A percentile compares a stretch with the other conserved stretches of the same genome.
phyloP scores from a whole-genome alignment of 768 basidiomycete genomes.

The Collybia nuda region DNA sequence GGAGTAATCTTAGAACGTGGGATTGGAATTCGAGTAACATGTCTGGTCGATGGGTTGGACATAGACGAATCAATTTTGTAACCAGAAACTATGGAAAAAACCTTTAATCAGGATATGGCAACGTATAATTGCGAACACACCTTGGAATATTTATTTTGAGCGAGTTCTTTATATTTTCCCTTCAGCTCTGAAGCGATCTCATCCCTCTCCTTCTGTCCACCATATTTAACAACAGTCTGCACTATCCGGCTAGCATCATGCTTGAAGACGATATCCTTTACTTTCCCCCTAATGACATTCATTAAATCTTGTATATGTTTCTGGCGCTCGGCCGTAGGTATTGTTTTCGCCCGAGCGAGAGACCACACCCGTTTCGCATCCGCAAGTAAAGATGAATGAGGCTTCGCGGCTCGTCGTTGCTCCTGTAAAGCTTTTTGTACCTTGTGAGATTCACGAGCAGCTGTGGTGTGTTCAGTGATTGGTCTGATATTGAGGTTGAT shows the following conservation, averaged over 20 bases:
- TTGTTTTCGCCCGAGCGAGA: slow-evolving; percentile 68
- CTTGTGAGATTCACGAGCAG: slow-evolving; percentile 68
- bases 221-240: slow-evolving; percentile 81
- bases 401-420: slow-evolving; percentile 76
- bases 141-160: slow-evolving; percentile 90
- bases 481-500: slow-evolving; percentile 2
- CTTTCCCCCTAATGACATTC: slow-evolving; percentile 73
- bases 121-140: slow-evolving; percentile 32
- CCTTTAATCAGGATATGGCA: background rate
- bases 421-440: slow-evolving; percentile 65
- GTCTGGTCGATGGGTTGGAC: slow-evolving; percentile 69
- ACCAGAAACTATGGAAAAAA: slow-evolving; percentile 66
- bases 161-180: slow-evolving; percentile 74
- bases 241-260: slow-evolving; percentile 90
- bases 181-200: slow-evolving; percentile 84
- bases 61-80: slow-evolving; percentile 74
- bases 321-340: slow-evolving; percentile 69
- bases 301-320: slow-evolving; percentile 75
- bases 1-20: slow-evolving; percentile 70
- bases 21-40: slow-evolving; percentile 82
- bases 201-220: slow-evolving; percentile 70
- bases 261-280: slow-evolving; percentile 86
- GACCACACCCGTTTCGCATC: slow-evolving; percentile 82
- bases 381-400: slow-evolving; percentile 65
- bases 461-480: slow-evolving; percentile 30